Base-by-base conservation (phyloP, 306 rosid genomes). In the Vigna trinervia region DNA sequence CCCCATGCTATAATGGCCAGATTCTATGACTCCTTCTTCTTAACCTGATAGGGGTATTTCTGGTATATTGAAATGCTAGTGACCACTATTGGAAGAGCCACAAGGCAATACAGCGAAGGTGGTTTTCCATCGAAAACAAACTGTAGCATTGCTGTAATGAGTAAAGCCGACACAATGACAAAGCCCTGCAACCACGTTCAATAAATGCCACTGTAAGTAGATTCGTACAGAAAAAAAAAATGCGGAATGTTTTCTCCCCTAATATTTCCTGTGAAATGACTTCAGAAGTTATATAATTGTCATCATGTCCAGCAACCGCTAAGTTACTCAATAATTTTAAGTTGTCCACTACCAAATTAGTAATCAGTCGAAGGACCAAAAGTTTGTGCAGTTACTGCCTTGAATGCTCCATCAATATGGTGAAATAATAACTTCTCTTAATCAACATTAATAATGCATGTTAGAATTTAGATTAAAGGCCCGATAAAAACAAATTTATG, bases 101-200 rank as follows among this genome's bases (percentile, higher is more conserved):
- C 81, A 11, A 95, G 88, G 82, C 99, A 92, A 84, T 84, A 92
- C 60, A 86, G 8, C 11, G 99, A 90, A 75, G 99, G 99, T 1
- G 97, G 92, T 79, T 87, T 89, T 82, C 99, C 99, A 89, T 95
- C 99, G 14, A 95, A 92, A 79, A 91, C 59, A 88, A 89, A 95
- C 81, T 95, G 99, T 84, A 95, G 90, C 87, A 92, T 54, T 22
- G 99, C 99, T 1, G 99, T 95, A 60, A 89, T 95, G 19, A 92
- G 82, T 81, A 95, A 93, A 17, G 99, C 99, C 23, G 97, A 95
- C 74, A 95, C 99, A 62, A 90, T 92, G 77, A 95, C 97, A 78
- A 95, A 95, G 12, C 99, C 99, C 99, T 95, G 97, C 94, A 87
- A 88, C 70, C 83, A 83, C 54, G 45, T 67, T 8, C 43, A 75